Base-by-base conservation (phyloP, 208 protist species). In the Angomonas deanei region DNA sequence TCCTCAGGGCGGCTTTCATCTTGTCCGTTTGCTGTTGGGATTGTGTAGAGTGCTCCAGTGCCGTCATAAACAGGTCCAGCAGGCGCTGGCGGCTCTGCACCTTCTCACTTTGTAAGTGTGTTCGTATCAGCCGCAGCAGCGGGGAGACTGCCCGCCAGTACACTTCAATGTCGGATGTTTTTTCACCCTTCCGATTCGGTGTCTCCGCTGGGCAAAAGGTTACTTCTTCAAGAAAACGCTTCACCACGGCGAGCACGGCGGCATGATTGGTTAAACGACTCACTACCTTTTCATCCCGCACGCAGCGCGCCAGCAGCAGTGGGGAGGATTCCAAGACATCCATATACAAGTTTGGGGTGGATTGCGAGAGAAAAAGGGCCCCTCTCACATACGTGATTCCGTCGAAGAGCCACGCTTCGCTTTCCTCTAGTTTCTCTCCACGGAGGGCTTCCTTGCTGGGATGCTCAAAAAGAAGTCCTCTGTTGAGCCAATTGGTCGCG, bases 401-500 rank as follows among this genome's bases (percentile, higher is more conserved):
- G 42, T 88, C 75, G 33, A 84, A 83, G 39, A 63, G 28, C n/a
- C n/a, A n/a, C n/a, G n/a, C n/a, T n/a, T n/a, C n/a, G n/a, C n/a
- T n/a, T n/a, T 15, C 27, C 21, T 1, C 21, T 19, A 1, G 19
- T 46, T 19, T 3, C 21, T 23, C 4, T 50, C 10, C 2, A 39
- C 10, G 10, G n/a, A n/a, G 8, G 3, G 38, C 15, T 3, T 31
- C 48, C n/a, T 8, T 27, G 15, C 27, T 39, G 5, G n/a, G 21
- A 19, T 38, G 33, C 26, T 31, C 10, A 32, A 39, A 33, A 11
- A 48, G 36, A 10, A 56, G 28, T 30, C 53, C 15, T 30, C 78
- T 76, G 1, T 69, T 73, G 48, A 78, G 70, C 86, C 86, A 93
- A 59, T 90, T 85, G n/a, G 74, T 66, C 21, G 83, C 62, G 70